Evolutionary conservation across 495 filamentous ascomycete genomes (phyloP).

Genomic region (Beverwykella pulmonaria): DNA sequence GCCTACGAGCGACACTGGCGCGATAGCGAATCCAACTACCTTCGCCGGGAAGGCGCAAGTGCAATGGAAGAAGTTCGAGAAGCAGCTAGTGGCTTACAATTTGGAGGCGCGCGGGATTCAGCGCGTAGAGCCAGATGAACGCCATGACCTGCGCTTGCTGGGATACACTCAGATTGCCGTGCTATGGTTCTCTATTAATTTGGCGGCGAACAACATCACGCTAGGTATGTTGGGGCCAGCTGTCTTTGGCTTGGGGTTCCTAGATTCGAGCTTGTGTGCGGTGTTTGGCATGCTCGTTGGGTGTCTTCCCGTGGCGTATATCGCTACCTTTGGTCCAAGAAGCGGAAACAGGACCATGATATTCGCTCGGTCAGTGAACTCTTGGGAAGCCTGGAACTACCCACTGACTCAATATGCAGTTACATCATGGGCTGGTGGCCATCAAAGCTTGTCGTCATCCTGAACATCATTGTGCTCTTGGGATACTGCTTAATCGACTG

Average conservation of each 20-base stretch:
- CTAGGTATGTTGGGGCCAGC: slow-evolving; percentile 70
- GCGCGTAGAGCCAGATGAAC: slow-evolving; percentile 62
- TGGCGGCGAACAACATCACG: slow-evolving; percentile 75
- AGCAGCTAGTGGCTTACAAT: slow-evolving; percentile 44
- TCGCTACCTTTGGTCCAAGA: slow-evolving; percentile 71
- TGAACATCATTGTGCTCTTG: slow-evolving; percentile 72
- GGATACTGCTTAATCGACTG: slow-evolving; percentile 72
- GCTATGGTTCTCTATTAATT: slow-evolving; percentile 76
- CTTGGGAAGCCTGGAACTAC: not conserved
- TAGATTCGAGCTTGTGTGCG: slow-evolving; percentile 66
- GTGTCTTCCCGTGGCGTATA: slow-evolving; percentile 63
- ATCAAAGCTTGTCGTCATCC: slow-evolving; percentile 68
- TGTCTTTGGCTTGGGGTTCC: slow-evolving; percentile 69
- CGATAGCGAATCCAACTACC: not conserved
- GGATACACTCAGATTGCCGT: slow-evolving; percentile 67
- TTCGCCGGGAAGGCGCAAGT: slow-evolving; percentile 13
- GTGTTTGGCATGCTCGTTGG: slow-evolving; percentile 64
- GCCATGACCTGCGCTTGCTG: slow-evolving; percentile 61
- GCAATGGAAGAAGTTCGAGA: slow-evolving; percentile 38
- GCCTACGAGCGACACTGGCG: slow-evolving; percentile 10
- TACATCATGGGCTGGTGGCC: slow-evolving; percentile 84
- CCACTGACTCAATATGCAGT: slow-evolving; percentile 6
- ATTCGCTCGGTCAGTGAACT: slow-evolving; percentile 53
- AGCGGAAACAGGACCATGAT: slow-evolving; percentile 75
- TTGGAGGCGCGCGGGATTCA: slow-evolving; percentile 71